Evolutionary conservation across 208 protist genomes (phyloP), one percentile per base, ranked within the genome.

Genomic region (Trypanosoma caninum): DNA sequence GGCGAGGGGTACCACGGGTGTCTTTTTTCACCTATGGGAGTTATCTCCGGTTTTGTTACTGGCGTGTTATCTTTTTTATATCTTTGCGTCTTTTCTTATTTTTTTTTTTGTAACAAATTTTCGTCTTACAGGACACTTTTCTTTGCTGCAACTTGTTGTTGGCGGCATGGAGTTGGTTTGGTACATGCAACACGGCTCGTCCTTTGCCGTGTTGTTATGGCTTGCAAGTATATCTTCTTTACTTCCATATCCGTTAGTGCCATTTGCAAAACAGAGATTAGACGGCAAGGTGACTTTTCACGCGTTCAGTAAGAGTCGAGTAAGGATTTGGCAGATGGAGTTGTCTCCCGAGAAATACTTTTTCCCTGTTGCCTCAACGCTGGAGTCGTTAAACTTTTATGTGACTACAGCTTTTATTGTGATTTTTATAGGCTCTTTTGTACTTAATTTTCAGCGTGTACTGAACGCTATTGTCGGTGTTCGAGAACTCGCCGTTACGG

Each of bases 1-100:
- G 5, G n/a, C 14, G n/a, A 30, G 6, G 45, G 31, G 31, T 31
- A 7, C 45, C 45, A 51, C 45, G 45, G 9, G 9, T 10, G 51
- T 16, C n/a, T 44, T 27, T 44, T 44, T 57, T 27, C 28, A 25
- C 23, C 1, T 73, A 33, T 64, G 80, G 14, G 79, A 79, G 55
- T 68, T 58, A 35, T 80, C 72, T 7, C 74, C 82, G 3, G 51
- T 84, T 4, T 64, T 72, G 2, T 45, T 88, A 23, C 53, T 69
- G n/a, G 18, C 74, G 13, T 87, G 74, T 38, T 90, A 84, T 59
- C 77, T 76, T 46, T 48, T 86, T 44, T 84, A 80, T 59, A 50
- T 52, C 25, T 62, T 85, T 31, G 13, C 22, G 13, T 54, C 35
- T 11, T n/a, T 62, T 8, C 30, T 51, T n/a, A 3, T 53, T 20